Conservation (phyloP, 768 basidiomycete species). For the Leucocoprinus sp. region DNA sequence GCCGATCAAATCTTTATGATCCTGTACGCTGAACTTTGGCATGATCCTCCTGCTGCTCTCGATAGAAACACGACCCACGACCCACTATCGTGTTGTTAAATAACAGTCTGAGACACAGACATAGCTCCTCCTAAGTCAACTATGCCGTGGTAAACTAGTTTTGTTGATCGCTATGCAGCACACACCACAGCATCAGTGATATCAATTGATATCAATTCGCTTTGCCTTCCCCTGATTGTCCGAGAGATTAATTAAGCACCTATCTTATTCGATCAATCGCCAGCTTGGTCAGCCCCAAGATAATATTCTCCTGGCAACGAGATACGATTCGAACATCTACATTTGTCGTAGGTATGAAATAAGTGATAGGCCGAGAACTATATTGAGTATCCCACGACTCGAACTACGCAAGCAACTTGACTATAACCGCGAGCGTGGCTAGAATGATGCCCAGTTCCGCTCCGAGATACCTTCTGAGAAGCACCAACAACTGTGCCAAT, state of each 20-base stretch:
- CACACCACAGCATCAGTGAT: conserved; percentile 83
- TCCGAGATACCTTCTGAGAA: background rate
- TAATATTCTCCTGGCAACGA: too few species aligned
- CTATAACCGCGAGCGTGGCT: background rate
- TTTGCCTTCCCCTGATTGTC: too few species aligned
- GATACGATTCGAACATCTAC: too few species aligned
- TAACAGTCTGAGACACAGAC: conserved; percentile 40
- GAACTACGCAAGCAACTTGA: background rate
- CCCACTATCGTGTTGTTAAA: conserved; percentile 50
- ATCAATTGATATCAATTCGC: too few species aligned
- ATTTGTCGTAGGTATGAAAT: too few species aligned
- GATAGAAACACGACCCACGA: conserved; percentile 25
- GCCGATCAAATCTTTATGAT: conserved; percentile 45
- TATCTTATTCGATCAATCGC: too few species aligned
- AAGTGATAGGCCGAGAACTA: background rate
- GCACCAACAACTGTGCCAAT: background rate
- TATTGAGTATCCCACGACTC: background rate
- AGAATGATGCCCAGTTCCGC: background rate
- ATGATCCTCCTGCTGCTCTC: background rate
- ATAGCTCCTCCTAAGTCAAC: background rate
- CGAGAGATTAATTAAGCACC: too few species aligned
- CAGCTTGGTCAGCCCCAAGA: too few species aligned
- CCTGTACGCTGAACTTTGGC: conserved; percentile 20
- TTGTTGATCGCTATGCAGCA: conserved; percentile 73
- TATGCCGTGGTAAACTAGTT: conserved; percentile 85